Conservation (phyloP, 1,284 basidiomycete genomes). For the Sporisorium reilianum region DNA sequence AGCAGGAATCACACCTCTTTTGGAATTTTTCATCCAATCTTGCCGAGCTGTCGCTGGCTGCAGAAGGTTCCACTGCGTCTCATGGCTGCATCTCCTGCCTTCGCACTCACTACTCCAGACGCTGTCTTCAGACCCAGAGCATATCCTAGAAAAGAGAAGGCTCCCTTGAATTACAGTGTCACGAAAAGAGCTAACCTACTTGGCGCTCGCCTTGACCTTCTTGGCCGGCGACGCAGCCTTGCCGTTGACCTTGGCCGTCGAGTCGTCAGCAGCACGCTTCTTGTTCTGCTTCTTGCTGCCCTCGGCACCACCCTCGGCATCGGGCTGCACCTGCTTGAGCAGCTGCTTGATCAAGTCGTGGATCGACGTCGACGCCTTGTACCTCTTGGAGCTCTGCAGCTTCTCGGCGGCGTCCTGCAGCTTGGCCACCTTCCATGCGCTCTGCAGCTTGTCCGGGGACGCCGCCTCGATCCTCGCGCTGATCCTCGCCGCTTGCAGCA, state of each 20-base stretch:
- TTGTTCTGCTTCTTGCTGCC: slow-evolving; percentile 30
- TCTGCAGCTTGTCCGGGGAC: slow-evolving; percentile 23
- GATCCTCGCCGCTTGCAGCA: slow-evolving; percentile 77
- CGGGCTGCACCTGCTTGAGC: slow-evolving; percentile 57
- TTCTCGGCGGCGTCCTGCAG: slow-evolving; percentile 36
- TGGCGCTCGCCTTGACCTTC: slow-evolving; percentile 42
- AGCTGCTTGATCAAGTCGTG: slow-evolving; percentile 74
- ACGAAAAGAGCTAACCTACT: slow-evolving; percentile 10
- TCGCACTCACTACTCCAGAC: no score
- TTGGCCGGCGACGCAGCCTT: slow-evolving; percentile 30
- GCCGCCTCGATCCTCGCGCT: slow-evolving; percentile 72
- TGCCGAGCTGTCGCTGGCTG: not conserved
- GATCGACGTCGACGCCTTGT: slow-evolving; percentile 69
- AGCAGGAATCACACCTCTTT: no score
- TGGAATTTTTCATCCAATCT: no score
- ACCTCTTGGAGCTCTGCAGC: slow-evolving; percentile 41
- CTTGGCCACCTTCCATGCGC: slow-evolving; percentile 70
- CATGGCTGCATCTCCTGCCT: not conserved
- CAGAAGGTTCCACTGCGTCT: not conserved
- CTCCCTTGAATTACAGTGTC: not conserved
- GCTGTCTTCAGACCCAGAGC: not conserved
- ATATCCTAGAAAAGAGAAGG: not conserved
- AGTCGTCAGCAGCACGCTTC: slow-evolving; percentile 39
- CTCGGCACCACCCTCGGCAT: slow-evolving; percentile 19
- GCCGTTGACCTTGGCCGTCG: slow-evolving; percentile 4